phyloP scores from a whole-genome alignment of 2,329 filamentous ascomycete species.

The Mycogone perniciosa region DNA sequence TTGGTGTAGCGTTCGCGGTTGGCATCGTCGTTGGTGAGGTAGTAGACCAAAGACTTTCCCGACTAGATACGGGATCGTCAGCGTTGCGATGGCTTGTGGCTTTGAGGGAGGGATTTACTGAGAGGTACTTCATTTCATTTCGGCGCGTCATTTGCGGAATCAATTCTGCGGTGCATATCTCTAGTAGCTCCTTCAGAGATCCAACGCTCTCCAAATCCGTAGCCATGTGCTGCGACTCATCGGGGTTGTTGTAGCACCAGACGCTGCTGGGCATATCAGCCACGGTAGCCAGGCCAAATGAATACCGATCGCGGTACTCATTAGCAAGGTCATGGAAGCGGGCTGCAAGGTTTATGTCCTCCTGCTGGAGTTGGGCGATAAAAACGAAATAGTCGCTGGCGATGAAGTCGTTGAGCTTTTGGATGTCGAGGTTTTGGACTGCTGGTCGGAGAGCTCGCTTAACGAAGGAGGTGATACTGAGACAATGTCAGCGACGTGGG shows the following conservation, averaged over 20 bases:
- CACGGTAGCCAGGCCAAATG: conserved; percentile 31
- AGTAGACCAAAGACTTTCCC: conserved; percentile 34
- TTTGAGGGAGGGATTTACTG: conserved; percentile 21
- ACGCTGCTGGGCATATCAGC: conserved; percentile 12
- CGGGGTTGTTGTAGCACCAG: conserved; percentile 36
- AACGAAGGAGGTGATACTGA: conserved; percentile 27
- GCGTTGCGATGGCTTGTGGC: background rate
- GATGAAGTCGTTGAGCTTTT: conserved; percentile 25
- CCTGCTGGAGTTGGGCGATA: conserved; percentile 30
- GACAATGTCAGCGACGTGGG: background rate
- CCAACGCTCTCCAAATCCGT: conserved; percentile 27
- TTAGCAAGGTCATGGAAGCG: conserved; percentile 29
- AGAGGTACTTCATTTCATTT: conserved; percentile 37
- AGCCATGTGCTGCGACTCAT: conserved; percentile 29
- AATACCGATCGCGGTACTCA: conserved; percentile 33
- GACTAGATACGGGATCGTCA: conserved; percentile 21
- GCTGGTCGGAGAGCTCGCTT: conserved; percentile 22
- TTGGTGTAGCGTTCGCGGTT: conserved; percentile 31
- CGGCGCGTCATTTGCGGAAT: conserved; percentile 40
- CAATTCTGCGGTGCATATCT: conserved; percentile 31
- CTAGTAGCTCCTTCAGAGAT: conserved; percentile 33
- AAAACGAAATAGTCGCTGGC: conserved; percentile 36
- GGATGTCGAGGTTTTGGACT: conserved; percentile 12
- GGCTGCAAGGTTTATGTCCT: conserved; percentile 23
- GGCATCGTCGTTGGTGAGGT: conserved; percentile 17